Percentiles rank a stretch among this genome's conserved stretches.
phyloP scores from a whole-genome alignment of 208 protist genomes.

The Leishmania lainsoni region DNA sequence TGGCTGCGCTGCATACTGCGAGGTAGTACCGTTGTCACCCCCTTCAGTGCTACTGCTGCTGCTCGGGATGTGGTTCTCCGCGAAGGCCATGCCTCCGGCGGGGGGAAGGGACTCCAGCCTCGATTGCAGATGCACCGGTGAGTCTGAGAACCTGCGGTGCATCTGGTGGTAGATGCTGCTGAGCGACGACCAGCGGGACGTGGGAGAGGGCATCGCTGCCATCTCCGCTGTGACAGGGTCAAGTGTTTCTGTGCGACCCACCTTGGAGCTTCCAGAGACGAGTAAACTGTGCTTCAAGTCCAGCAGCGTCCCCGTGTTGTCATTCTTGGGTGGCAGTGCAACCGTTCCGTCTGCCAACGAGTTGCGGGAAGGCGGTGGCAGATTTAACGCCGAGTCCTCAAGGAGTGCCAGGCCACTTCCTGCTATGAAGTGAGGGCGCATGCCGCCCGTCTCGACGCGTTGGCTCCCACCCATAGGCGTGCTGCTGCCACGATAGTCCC shows the following conservation, averaged over 20 bases:
- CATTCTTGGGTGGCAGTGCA: not conserved
- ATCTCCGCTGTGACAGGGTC: slow-evolving; percentile 30
- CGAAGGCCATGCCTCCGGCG: not conserved
- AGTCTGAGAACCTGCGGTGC: not conserved
- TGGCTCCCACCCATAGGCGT: slow-evolving; percentile 9
- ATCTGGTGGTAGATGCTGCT: not conserved
- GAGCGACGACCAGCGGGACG: not conserved
- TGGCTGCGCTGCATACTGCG: not conserved
- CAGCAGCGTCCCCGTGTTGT: not conserved
- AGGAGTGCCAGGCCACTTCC: slow-evolving; percentile 44
- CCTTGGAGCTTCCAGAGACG: not conserved
- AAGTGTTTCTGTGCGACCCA: slow-evolving; percentile 29
- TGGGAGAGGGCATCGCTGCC: slow-evolving; percentile 1
- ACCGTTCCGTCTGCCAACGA: not conserved
- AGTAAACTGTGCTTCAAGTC: slow-evolving; percentile 6
- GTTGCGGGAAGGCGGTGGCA: slow-evolving; percentile 8
- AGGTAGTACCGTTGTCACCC: not conserved
- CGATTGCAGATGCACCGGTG: not conserved
- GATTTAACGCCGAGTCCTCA: slow-evolving; percentile 28
- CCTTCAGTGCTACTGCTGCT: not conserved
- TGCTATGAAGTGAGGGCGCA: slow-evolving; percentile 4
- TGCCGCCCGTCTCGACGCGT: not conserved
- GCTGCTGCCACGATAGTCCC: not conserved
- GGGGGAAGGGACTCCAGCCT: slow-evolving; percentile 10
- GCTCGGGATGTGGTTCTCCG: not conserved